These are phyloP conservation scores for Ascochyta koolunga DNA, from an alignment of 2,329 filamentous ascomycete genomes.

Conservation along the genomic window DNA sequence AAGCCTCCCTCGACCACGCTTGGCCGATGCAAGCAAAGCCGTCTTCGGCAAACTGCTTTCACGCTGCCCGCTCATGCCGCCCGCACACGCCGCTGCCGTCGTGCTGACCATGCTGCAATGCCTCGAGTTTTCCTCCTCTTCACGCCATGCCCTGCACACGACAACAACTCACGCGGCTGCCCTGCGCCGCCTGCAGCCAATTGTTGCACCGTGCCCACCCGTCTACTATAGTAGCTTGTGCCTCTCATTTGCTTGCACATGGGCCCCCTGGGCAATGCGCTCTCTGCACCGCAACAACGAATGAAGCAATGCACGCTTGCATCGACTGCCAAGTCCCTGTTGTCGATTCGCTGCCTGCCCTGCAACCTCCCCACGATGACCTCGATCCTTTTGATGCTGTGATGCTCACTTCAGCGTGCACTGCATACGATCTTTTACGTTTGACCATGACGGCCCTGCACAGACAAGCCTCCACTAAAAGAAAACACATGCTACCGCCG, in stretches of 20 bases:
- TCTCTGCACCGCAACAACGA: conserved; percentile 23
- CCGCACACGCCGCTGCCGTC: no score
- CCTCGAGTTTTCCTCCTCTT: neutral
- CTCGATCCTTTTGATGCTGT: neutral
- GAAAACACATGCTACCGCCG: neutral
- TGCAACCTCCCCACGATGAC: conserved; percentile 7
- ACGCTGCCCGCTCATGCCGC: no score
- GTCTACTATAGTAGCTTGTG: conserved; percentile 29
- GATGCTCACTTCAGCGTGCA: neutral
- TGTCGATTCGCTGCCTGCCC: conserved; percentile 8
- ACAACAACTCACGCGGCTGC: conserved; percentile 16
- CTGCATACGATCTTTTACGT: neutral
- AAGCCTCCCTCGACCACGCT: conserved; percentile 12
- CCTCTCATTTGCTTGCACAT: conserved; percentile 41
- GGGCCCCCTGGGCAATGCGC: conserved; percentile 23
- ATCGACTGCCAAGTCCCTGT: conserved; percentile 7
- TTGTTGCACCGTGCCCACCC: conserved; percentile 18
- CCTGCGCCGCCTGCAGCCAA: conserved; percentile 1
- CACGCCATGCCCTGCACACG: conserved; percentile 15
- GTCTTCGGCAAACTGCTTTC: conserved; percentile 6
- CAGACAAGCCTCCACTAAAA: neutral
- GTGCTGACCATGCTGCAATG: conserved; percentile 1
- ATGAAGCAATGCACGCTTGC: conserved; percentile 20
- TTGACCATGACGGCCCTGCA: neutral
- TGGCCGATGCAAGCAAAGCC: conserved; percentile 13